Evolutionary conservation across 2,329 filamentous ascomycete species (phyloP).

Genomic region (Talaromyces sp.): DNA sequence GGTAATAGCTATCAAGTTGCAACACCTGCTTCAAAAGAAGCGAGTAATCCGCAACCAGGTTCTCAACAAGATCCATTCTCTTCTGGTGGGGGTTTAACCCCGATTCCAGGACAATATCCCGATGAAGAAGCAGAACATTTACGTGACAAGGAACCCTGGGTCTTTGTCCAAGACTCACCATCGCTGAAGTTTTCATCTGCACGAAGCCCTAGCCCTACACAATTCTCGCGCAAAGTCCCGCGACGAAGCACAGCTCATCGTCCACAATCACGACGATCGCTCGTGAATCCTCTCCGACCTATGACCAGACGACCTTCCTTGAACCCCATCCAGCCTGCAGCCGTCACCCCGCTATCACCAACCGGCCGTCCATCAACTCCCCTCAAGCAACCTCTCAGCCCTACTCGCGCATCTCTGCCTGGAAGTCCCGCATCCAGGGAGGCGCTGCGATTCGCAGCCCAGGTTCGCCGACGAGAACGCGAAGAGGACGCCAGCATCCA

Average conservation of each 20-base stretch:
- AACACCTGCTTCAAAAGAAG: slow-evolving; percentile 36
- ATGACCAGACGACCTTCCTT: slow-evolving; percentile 24
- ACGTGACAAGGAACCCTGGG: slow-evolving; percentile 60
- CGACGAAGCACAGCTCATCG: slow-evolving; percentile 23
- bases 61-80: slow-evolving; percentile 24
- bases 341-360: slow-evolving; percentile 14
- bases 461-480: slow-evolving; percentile 67
- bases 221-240: slow-evolving; percentile 24
- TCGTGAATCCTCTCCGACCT: slow-evolving; percentile 24
- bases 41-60: slow-evolving; percentile 30
- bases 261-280: slow-evolving; percentile 25
- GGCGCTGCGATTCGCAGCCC: slow-evolving; percentile 69
- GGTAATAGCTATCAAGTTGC: slow-evolving; percentile 62
- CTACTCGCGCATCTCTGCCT: slow-evolving; percentile 21
- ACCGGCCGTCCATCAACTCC: slow-evolving; percentile 25
- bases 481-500: slow-evolving; percentile 76
- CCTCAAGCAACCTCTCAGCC: slow-evolving; percentile 26
- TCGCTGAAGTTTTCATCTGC: slow-evolving; percentile 14
- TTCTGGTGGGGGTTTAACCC: slow-evolving; percentile 31
- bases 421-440: slow-evolving; percentile 49
- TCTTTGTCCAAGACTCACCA: slow-evolving; percentile 53
- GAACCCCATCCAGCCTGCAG: slow-evolving; percentile 13
- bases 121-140: slow-evolving; percentile 30
- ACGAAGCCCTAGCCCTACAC: slow-evolving; percentile 20
- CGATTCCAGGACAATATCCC: slow-evolving; percentile 55